These are phyloP conservation scores for Diplodia intermedia DNA, from an alignment of 2,329 filamentous ascomycete species.

Conservation along the genomic window DNA sequence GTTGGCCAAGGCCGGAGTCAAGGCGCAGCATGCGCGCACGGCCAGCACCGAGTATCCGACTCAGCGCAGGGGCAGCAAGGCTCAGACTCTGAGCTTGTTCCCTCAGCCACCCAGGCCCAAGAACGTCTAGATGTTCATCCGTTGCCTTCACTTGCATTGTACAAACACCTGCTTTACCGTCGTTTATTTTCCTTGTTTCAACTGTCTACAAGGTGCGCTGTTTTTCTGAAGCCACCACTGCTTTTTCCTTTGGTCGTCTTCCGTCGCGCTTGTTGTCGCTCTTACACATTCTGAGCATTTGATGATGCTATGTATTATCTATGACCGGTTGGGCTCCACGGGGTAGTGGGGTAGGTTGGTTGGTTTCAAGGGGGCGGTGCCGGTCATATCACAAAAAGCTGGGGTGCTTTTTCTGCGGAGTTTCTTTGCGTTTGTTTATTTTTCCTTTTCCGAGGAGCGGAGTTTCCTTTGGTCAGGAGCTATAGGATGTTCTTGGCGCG, in stretches of 20 bases:
- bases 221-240: conserved; percentile 30
- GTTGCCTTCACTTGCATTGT: conserved; percentile 4
- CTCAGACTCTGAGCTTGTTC: conserved; percentile 43
- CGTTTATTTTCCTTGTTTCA: conserved; percentile 11
- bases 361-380: conserved; percentile 25
- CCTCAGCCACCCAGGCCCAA: conserved; percentile 41
- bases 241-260: background rate
- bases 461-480: conserved; percentile 12
- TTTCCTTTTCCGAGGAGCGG: conserved; percentile 3
- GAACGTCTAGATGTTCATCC: background rate
- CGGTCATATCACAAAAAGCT: conserved; percentile 29
- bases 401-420: conserved; percentile 25
- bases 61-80: conserved; percentile 25
- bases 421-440: conserved; percentile 12
- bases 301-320: conserved; percentile 30
- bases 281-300: conserved; percentile 16
- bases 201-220: conserved; percentile 25
- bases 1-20: conserved; percentile 33
- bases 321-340: conserved; percentile 29
- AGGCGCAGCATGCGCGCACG: conserved; percentile 26
- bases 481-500: conserved; percentile 12
- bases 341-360: conserved; percentile 19
- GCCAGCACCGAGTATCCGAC: conserved; percentile 10
- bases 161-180: conserved; percentile 19
- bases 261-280: conserved; percentile 6